These are phyloP conservation scores for Coccomyxa sp. DNA, from an alignment of 139 green algal species.

Conservation along the genomic window DNA sequence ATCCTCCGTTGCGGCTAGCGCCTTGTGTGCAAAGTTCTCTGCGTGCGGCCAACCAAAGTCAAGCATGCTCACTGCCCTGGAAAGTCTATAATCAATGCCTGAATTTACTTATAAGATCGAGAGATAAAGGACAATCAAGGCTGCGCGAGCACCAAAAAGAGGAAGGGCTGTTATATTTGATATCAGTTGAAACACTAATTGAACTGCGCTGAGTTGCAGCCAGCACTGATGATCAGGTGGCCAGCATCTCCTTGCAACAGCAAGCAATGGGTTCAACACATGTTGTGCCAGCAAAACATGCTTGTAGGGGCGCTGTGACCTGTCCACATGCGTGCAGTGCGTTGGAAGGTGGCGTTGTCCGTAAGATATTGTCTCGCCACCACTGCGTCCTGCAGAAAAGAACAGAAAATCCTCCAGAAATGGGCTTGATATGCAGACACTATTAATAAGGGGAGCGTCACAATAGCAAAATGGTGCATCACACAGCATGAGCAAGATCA, in stretches of 20 bases:
- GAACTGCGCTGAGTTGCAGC: too few relatives aligned
- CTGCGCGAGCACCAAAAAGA: too few relatives aligned
- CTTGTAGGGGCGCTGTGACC: background rate
- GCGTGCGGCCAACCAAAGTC: background rate
- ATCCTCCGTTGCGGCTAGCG: constrained; percentile 14
- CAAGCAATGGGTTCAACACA: too few relatives aligned
- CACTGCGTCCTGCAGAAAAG: constrained; percentile 74
- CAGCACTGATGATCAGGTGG: too few relatives aligned
- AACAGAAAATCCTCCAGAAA: background rate
- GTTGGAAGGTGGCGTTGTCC: constrained; percentile 53
- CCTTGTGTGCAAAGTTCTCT: background rate
- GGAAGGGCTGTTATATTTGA: too few relatives aligned
- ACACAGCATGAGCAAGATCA: too few relatives aligned
- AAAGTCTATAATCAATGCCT: constrained; percentile 9
- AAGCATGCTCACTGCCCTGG: too few relatives aligned
- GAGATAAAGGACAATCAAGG: too few relatives aligned
- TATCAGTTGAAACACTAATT: too few relatives aligned
- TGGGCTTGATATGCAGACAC: background rate
- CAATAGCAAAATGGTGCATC: background rate
- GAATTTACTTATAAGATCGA: too few relatives aligned
- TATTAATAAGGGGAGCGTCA: background rate
- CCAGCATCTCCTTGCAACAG: too few relatives aligned
- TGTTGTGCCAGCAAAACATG: background rate
- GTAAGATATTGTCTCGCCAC: constrained; percentile 88
- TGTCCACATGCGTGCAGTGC: constrained; percentile 66